Conservation (phyloP, 208 protist genomes). For the Leishmania aethiopica region DNA sequence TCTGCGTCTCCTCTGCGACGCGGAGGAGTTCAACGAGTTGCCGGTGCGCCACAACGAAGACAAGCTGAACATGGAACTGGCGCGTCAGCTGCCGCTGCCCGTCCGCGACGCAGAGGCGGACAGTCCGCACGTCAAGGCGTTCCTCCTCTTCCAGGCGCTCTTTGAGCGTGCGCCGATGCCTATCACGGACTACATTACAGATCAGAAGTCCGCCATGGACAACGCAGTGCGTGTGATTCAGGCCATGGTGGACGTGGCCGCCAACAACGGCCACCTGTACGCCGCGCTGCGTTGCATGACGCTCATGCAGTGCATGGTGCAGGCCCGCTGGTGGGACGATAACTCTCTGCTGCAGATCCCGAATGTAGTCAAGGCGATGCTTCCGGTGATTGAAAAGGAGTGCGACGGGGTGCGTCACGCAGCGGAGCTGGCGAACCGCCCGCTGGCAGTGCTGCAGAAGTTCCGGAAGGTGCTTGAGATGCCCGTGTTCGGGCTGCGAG, state of each 20-base stretch:
- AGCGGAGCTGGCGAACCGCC: slow-evolving; percentile 78
- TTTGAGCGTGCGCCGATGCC: slow-evolving; percentile 93
- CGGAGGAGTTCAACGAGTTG: slow-evolving; percentile 96
- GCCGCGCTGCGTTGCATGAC: slow-evolving; percentile 90
- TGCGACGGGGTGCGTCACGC: slow-evolving; percentile 64
- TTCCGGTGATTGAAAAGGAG: slow-evolving; percentile 51
- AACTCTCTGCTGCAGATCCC: slow-evolving; percentile 89
- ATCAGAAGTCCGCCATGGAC: slow-evolving; percentile 98
- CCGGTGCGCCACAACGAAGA: slow-evolving; percentile 99
- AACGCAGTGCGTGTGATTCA: slow-evolving; percentile 97
- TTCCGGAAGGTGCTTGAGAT: slow-evolving; percentile 63
- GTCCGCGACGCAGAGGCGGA: slow-evolving; percentile 82
- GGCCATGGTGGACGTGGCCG: slow-evolving; percentile 95
- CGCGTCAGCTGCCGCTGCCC: slow-evolving; percentile 63
- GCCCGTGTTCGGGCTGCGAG: slow-evolving; percentile 45
- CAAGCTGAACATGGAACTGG: slow-evolving; percentile 93
- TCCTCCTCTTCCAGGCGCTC: slow-evolving; percentile 98
- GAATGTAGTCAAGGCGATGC: slow-evolving; percentile 76
- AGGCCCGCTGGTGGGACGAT: slow-evolving; percentile 91
- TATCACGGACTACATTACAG: slow-evolving; percentile 98
- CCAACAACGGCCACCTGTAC: slow-evolving; percentile 93
- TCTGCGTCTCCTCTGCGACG: slow-evolving; percentile 89
- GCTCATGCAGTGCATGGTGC: slow-evolving; percentile 95
- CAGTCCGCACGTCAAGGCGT: slow-evolving; percentile 96
- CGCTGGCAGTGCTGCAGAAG: slow-evolving; percentile 39